phyloP scores from a whole-genome alignment of 352 stramenopile genomes.

The Phytophthora fragariaefolia region DNA sequence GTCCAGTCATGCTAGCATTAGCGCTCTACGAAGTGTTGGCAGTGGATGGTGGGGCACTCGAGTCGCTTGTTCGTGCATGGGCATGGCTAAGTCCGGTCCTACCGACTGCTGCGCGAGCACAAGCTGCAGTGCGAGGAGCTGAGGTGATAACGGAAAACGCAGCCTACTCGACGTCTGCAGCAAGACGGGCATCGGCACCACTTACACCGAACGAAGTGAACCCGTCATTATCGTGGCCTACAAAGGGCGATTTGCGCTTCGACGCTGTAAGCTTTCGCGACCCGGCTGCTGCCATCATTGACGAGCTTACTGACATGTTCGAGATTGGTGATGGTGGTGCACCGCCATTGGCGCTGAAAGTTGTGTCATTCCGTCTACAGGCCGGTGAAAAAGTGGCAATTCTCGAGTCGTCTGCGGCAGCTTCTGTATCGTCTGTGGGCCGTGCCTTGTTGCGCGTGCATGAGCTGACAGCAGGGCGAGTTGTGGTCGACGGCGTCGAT shows the following conservation, averaged over 20 bases:
- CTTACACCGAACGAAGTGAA: conserved; percentile 43
- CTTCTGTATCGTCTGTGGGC: conserved; percentile 83
- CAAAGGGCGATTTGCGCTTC: conserved; percentile 87
- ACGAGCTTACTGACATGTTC: conserved; percentile 38
- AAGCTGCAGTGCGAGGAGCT: conserved; percentile 30
- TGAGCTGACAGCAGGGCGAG: conserved; percentile 87
- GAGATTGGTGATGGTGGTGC: conserved; percentile 61
- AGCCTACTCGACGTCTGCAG: conserved; percentile 29
- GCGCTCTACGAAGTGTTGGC: conserved; percentile 92
- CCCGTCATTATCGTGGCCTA: conserved; percentile 81
- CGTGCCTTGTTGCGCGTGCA: conserved; percentile 94
- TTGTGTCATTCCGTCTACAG: conserved; percentile 78
- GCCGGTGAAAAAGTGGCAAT: conserved; percentile 92
- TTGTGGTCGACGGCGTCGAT: conserved; percentile 94
- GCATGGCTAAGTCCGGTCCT: conserved; percentile 51
- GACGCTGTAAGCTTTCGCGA: conserved; percentile 93
- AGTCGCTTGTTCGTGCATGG: conserved; percentile 90
- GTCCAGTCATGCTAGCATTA: conserved; percentile 85
- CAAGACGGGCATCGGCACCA: conserved; percentile 21
- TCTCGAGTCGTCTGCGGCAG: conserved; percentile 89
- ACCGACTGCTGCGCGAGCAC: conserved; percentile 30
- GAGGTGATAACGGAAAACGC: conserved; percentile 37
- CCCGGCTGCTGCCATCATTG: conserved; percentile 37
- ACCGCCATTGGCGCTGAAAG: conserved; percentile 43
- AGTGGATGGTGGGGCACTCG: conserved; percentile 85